Conservation (phyloP, 306 rosid species). For the Cicer bijugum region DNA sequence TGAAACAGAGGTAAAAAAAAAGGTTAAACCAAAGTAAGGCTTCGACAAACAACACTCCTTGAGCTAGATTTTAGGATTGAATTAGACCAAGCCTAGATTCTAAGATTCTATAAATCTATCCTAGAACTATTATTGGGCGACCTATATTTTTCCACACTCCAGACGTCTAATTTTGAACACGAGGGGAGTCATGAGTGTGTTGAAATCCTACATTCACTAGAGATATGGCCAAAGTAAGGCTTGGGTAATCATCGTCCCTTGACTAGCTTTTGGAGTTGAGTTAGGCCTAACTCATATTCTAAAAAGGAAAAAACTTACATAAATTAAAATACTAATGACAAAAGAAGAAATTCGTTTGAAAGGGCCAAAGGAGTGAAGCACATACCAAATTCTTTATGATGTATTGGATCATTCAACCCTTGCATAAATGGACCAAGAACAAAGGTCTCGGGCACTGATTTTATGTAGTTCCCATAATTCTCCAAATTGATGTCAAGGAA, state of each 20-base stretch:
- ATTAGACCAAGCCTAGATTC: not conserved
- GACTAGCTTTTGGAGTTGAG: not conserved
- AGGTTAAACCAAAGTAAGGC: not conserved
- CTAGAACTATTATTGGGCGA: not conserved
- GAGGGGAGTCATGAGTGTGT: not conserved
- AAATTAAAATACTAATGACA: constrained; percentile 38
- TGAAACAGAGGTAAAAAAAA: too few species aligned
- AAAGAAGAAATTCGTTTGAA: constrained; percentile 34
- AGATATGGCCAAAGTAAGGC: not conserved
- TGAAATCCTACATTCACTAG: constrained; percentile 15
- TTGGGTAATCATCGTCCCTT: not conserved
- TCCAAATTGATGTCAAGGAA: constrained; percentile 77
- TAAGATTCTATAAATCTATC: not conserved
- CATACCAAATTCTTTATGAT: constrained; percentile 91
- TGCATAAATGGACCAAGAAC: constrained; percentile 80
- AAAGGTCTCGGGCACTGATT: constrained; percentile 73
- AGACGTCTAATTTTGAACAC: not conserved
- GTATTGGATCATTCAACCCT: constrained; percentile 89
- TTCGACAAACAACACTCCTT: not conserved
- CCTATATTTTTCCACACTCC: not conserved
- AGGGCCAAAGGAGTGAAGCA: constrained; percentile 39
- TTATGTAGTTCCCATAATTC: constrained; percentile 58
- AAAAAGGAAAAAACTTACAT: constrained; percentile 6
- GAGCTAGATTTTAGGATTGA: not conserved
- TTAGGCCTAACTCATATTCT: not conserved